Base-by-base conservation (phyloP, 2,329 filamentous ascomycete genomes). In the Neoscytalidium dimidiatum region DNA sequence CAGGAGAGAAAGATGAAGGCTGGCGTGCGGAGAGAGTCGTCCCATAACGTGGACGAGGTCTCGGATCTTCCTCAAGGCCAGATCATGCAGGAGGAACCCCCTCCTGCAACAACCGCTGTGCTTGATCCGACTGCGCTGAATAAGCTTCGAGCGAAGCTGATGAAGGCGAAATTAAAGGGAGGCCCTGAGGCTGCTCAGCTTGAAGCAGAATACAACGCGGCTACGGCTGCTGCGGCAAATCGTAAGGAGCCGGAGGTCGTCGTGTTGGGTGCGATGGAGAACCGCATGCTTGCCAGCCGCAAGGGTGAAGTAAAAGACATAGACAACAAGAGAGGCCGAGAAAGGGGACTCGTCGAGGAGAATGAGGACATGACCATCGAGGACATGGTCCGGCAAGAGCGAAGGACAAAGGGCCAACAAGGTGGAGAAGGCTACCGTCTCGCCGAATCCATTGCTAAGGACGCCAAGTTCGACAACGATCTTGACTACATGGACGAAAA, bases 401-500 rank as follows among this genome's bases (percentile, higher is more conserved):
- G 92, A 38, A 90, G 94, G 63, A 97, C 92, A 4, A 89, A 88
- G 66, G 89, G 89, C 17, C 88, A 92, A 72, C 82, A 83, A 3
- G 92, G 91, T 46, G 92, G 92, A 62, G 94, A 97, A 74, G 92
- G 91, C 1, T 83, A 89, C 70, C 87, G 91, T 3, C 86, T 97
- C 33, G 95, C 95, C 2, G 94, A 98, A 75, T 88, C 94, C 66
- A 99, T 99, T 70, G 92, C 94, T 62, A 96, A 96, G 75, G 95
- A 99, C 77, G 86, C 80, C 56, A 96, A 94, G 74, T 99, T 96
- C 75, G 90, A 92, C 73, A 88, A 96, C 72, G 91, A 96, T 75
- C 87, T 99, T 28, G 94, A 99, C 62, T 99, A 99, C 79, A 91
- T 98, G 84, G 94, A 99, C 75, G 95, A 98, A 71, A 98, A 99